phyloP scores from a whole-genome alignment of 139 green algal species.

The Chlorella sp. region DNA sequence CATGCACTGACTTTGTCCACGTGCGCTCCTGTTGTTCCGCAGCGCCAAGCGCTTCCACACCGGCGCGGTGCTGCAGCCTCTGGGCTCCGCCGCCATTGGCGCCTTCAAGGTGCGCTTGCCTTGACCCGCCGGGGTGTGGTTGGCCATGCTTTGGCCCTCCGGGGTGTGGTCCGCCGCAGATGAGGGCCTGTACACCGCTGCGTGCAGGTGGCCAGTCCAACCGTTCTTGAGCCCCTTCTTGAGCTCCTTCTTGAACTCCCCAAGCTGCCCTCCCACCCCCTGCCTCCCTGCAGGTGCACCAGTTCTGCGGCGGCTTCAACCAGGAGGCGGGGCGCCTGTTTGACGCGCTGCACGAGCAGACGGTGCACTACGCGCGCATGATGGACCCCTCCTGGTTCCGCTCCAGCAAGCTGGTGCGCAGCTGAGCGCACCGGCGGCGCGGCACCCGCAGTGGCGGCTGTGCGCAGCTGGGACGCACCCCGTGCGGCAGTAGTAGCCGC shows the following conservation, averaged over 20 bases:
- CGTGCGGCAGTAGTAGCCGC: no score
- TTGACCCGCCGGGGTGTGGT: no score
- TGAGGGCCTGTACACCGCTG: no score
- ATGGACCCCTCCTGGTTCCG: slow-evolving; percentile 59
- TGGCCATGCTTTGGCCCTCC: no score
- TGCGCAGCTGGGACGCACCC: not conserved
- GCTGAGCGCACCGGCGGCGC: not conserved
- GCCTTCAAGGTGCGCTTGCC: slow-evolving; percentile 41
- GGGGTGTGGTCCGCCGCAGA: no score
- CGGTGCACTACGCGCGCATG: slow-evolving; percentile 51
- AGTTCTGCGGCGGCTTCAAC: slow-evolving; percentile 61
- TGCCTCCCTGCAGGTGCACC: slow-evolving; percentile 34
- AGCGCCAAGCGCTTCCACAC: slow-evolving; percentile 48
- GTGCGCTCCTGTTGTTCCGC: not conserved
- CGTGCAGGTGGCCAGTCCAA: no score
- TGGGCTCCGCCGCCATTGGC: slow-evolving; percentile 44
- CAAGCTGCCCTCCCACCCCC: no score
- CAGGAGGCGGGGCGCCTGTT: slow-evolving; percentile 24
- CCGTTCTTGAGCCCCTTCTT: no score
- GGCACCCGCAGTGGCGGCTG: no score
- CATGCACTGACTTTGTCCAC: no score
- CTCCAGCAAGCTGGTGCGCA: slow-evolving; percentile 33
- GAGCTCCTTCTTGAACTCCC: no score
- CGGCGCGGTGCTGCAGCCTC: slow-evolving; percentile 42
- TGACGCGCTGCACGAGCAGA: slow-evolving; percentile 37